Conservation (phyloP, 2,329 filamentous ascomycete species). For the Fusarium clavum region DNA sequence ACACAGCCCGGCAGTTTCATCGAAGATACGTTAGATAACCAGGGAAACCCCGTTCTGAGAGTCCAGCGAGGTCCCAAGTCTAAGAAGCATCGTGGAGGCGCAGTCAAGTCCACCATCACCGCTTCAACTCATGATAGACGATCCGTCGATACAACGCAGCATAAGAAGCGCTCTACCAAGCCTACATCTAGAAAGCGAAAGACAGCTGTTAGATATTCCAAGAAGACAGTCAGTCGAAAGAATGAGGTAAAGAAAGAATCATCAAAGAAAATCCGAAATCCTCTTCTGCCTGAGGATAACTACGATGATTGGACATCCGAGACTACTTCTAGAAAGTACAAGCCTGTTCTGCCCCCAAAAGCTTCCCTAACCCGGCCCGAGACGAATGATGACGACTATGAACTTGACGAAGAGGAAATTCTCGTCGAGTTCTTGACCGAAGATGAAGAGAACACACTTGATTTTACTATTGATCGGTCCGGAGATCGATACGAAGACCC, state of each 20-base stretch:
- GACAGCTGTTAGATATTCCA: slow-evolving; percentile 8
- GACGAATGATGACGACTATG: slow-evolving; percentile 5
- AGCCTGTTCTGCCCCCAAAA: slow-evolving; percentile 20
- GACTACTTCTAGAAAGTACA: slow-evolving; percentile 12
- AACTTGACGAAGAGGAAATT: slow-evolving; percentile 30
- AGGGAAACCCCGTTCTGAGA: slow-evolving; percentile 67
- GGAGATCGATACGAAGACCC: slow-evolving; percentile 37
- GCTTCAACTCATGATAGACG: slow-evolving; percentile 31
- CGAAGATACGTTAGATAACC: slow-evolving; percentile 69
- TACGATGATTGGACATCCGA: slow-evolving; percentile 21
- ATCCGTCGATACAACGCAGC: slow-evolving; percentile 11
- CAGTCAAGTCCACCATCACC: slow-evolving; percentile 8
- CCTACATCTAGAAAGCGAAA: slow-evolving; percentile 25
- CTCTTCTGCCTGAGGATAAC: slow-evolving; percentile 27
- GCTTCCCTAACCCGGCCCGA: neutral
- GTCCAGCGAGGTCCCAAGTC: slow-evolving; percentile 61
- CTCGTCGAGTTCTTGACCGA: slow-evolving; percentile 34
- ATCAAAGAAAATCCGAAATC: slow-evolving; percentile 30
- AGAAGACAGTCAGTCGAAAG: slow-evolving; percentile 20
- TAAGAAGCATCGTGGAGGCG: slow-evolving; percentile 24
- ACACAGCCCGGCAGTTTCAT: slow-evolving; percentile 77
- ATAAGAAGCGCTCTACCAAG: slow-evolving; percentile 13
- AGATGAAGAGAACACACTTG: slow-evolving; percentile 46
- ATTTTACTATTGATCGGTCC: slow-evolving; percentile 41
- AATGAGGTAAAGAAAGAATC: slow-evolving; percentile 13